These are phyloP conservation scores for Saussurea involucrata DNA, from an alignment of 129 eudicot species.

Conservation along the genomic window DNA sequence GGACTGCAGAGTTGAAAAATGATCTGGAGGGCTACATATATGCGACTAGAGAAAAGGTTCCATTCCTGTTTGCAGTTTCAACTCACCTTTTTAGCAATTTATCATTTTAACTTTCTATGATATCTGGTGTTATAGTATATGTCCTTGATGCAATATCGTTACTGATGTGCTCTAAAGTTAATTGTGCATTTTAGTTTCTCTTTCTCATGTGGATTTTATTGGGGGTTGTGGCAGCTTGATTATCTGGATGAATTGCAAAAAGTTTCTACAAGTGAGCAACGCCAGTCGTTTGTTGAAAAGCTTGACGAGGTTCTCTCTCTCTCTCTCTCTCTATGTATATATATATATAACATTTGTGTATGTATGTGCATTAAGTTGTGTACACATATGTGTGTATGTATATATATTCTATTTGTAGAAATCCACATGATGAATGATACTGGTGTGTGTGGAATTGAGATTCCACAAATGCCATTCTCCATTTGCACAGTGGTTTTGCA, in stretches of 20 bases:
- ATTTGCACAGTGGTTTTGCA: background rate
- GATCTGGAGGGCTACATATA: conserved; percentile 88
- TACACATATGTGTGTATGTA: background rate
- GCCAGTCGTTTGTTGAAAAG: conserved; percentile 64
- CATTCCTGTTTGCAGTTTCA: background rate
- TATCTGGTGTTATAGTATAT: background rate
- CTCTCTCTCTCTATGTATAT: conserved; percentile 5
- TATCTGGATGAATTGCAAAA: conserved; percentile 62
- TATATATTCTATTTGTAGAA: background rate
- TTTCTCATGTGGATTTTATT: conserved; percentile 19
- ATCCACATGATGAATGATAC: background rate
- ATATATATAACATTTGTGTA: background rate
- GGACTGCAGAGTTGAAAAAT: conserved; percentile 94
- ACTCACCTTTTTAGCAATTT: background rate
- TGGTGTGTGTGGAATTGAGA: background rate
- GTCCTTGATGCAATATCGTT: background rate
- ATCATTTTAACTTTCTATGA: background rate
- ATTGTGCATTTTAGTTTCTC: conserved; percentile 5
- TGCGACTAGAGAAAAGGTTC: conserved; percentile 86
- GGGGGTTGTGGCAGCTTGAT: conserved; percentile 56
- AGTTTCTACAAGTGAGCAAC: conserved; percentile 72
- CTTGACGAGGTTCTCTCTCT: conserved; percentile 77
- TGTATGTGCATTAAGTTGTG: background rate
- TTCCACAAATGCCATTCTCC: background rate
- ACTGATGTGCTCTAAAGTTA: background rate